phyloP scores from a whole-genome alignment of 2,329 filamentous ascomycete species.

The Xylariaceae sp. region DNA sequence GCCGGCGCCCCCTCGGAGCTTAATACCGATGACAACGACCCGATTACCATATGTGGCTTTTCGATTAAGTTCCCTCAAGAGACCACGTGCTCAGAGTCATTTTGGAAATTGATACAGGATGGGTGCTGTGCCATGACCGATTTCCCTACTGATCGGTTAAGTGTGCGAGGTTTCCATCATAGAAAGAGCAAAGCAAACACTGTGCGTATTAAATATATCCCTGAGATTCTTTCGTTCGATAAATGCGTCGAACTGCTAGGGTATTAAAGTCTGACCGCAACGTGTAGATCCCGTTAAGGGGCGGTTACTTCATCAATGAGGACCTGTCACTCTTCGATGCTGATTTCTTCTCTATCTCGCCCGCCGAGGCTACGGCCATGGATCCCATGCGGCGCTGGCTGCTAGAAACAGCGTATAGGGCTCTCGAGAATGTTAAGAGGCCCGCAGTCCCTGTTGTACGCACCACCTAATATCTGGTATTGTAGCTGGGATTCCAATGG shows the following conservation, averaged over 20 bases:
- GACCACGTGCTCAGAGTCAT: conserved; percentile 7
- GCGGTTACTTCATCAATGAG: conserved; percentile 13
- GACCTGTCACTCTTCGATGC: conserved; percentile 16
- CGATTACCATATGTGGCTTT: conserved; percentile 9
- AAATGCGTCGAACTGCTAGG: neutral
- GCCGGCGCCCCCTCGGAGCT: too few relatives aligned
- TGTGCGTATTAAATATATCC: too few relatives aligned
- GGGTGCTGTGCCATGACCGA: conserved; percentile 9
- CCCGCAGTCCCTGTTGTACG: neutral
- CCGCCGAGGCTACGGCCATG: conserved; percentile 27
- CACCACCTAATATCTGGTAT: too few relatives aligned
- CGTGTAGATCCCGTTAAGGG: neutral
- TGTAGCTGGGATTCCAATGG: conserved; percentile 39
- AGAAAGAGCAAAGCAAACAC: conserved; percentile 5
- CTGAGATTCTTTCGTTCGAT: neutral
- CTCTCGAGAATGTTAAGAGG: conserved; percentile 25
- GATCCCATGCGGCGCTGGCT: conserved; percentile 21
- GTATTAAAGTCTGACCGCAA: too few relatives aligned
- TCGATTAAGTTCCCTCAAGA: conserved; percentile 17
- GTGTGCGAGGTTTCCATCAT: too few relatives aligned
- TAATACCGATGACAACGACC: conserved; percentile 2
- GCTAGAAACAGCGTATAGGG: conserved; percentile 27
- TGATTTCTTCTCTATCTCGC: conserved; percentile 15
- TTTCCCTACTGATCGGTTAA: neutral
- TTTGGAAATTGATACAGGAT: conserved; percentile 16